Evolutionary conservation across 139 green algal species (phyloP).

Genomic region (Chlorella sp.): DNA sequence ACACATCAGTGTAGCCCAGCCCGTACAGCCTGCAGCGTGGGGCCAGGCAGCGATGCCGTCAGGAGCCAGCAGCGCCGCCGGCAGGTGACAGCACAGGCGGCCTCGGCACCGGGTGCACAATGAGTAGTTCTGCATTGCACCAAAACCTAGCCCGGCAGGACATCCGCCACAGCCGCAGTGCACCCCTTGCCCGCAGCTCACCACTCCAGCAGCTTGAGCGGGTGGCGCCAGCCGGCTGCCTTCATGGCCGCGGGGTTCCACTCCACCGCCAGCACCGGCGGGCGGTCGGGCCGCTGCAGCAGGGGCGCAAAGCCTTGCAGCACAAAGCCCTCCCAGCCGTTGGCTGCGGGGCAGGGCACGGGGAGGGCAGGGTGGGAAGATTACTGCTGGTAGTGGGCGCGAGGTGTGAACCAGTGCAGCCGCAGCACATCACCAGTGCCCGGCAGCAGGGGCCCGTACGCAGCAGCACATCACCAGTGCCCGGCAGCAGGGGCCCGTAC

Average conservation of each 20-base stretch:
- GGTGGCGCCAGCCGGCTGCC: slow-evolving; percentile 40
- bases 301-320: slow-evolving; percentile 63
- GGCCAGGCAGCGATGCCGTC: no score
- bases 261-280: slow-evolving; percentile 74
- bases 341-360: slow-evolving; percentile 57
- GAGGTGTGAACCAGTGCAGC: no score
- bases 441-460: no score
- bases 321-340: slow-evolving; percentile 75
- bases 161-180: no score
- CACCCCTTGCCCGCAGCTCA: background rate
- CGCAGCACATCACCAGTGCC: no score
- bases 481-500: no score
- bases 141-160: no score
- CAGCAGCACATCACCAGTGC: no score
- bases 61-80: no score
- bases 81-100: no score
- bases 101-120: no score
- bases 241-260: slow-evolving; percentile 62
- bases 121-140: background rate
- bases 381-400: no score
- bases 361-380: background rate
- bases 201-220: slow-evolving; percentile 56
- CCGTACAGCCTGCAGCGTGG: slow-evolving; percentile 53
- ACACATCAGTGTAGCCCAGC: slow-evolving; percentile 77
- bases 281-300: slow-evolving; percentile 34